These are phyloP conservation scores for Emergomyces orientalis DNA, from an alignment of 2,329 filamentous ascomycete genomes.

Conservation along the genomic window DNA sequence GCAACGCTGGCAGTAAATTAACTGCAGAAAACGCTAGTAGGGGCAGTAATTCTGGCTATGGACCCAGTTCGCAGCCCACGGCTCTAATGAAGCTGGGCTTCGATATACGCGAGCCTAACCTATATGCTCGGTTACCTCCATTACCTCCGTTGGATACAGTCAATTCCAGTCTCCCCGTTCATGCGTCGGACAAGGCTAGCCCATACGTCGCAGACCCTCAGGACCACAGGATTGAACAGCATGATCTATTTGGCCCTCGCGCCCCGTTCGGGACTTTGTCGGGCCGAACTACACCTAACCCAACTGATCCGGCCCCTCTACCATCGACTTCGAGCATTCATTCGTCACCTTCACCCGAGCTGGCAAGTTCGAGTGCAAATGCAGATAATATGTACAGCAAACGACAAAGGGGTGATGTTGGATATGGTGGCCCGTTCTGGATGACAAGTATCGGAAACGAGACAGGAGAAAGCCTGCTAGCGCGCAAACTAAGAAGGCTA, in stretches of 20 bases:
- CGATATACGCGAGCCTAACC: not conserved
- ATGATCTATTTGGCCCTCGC: not conserved
- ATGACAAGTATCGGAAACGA: constrained; percentile 29
- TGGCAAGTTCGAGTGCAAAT: constrained; percentile 21
- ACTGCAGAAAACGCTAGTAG: constrained; percentile 52
- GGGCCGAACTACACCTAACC: not conserved
- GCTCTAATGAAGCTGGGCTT: constrained; percentile 6
- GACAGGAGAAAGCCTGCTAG: constrained; percentile 58
- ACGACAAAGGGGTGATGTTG: constrained; percentile 54
- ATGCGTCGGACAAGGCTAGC: constrained; percentile 5
- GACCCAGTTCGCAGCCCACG: constrained; percentile 19
- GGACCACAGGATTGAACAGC: not conserved
- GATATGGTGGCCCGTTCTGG: constrained; percentile 50
- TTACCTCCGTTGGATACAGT: constrained; percentile 11
- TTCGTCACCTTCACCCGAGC: not conserved
- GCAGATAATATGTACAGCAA: constrained; percentile 51
- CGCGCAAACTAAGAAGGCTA: constrained; percentile 56
- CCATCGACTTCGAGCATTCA: constrained; percentile 11
- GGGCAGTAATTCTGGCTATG: constrained; percentile 48
- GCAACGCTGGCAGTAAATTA: constrained; percentile 41
- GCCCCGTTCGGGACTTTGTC: not conserved
- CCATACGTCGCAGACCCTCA: not conserved
- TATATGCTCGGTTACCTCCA: not conserved
- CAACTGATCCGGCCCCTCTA: not conserved
- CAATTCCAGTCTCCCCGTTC: constrained; percentile 21